phyloP scores from a whole-genome alignment of 306 rosid species.

The Lathyrus oleraceus region DNA sequence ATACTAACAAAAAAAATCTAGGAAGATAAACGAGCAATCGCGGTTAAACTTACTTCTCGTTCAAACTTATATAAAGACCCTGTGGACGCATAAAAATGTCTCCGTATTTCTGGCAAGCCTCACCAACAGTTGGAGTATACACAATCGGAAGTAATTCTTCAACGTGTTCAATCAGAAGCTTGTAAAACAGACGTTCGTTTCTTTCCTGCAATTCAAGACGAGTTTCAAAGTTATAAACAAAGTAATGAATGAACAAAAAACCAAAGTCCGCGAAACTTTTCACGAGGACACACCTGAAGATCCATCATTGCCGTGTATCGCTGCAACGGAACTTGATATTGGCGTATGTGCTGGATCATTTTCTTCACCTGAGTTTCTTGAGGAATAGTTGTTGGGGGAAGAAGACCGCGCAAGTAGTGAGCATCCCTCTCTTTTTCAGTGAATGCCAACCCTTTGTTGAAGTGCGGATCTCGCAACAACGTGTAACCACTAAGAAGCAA shows the following conservation, averaged over 20 bases:
- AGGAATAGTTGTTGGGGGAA: constrained; percentile 75
- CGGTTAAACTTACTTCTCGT: constrained; percentile 75
- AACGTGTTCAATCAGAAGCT: constrained; percentile 81
- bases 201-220: constrained; percentile 61
- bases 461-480: constrained; percentile 88
- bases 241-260: neutral
- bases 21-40: neutral
- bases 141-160: constrained; percentile 97
- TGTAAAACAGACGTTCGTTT: constrained; percentile 85
- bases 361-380: constrained; percentile 96
- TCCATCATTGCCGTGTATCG: constrained; percentile 97
- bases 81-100: constrained; percentile 85
- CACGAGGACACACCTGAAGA: constrained; percentile 75
- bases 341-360: constrained; percentile 82
- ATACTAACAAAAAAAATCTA: neutral
- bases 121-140: constrained; percentile 98
- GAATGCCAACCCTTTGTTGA: constrained; percentile 97
- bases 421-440: constrained; percentile 90
- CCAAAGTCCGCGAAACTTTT: neutral
- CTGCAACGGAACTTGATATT: constrained; percentile 88
- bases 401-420: constrained; percentile 95
- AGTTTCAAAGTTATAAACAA: neutral
- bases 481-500: constrained; percentile 72
- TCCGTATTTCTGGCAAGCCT: constrained; percentile 99
- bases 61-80: constrained; percentile 95